These are phyloP conservation scores for Pseudomonodictys pantanalensis DNA, from an alignment of 495 filamentous ascomycete genomes.

Conservation along the genomic window DNA sequence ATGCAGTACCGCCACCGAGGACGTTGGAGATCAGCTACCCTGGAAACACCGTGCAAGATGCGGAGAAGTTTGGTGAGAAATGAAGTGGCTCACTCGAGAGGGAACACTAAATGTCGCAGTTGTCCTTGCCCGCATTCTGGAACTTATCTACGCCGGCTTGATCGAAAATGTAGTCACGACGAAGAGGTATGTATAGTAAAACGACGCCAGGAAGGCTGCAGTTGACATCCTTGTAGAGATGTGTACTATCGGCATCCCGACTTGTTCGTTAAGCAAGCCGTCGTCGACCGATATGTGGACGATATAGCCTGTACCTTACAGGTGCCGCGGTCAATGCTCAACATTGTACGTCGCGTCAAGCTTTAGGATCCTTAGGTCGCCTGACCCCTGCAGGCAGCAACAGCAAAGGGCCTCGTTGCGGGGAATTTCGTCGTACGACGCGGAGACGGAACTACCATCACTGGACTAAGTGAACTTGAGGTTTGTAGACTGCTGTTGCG, in stretches of 20 bases:
- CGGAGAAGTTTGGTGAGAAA: slow-evolving; percentile 61
- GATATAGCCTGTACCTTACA: slow-evolving; percentile 77
- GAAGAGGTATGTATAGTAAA: slow-evolving; percentile 59
- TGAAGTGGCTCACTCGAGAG: neutral
- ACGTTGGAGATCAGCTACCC: slow-evolving; percentile 51
- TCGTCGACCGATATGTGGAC: slow-evolving; percentile 77
- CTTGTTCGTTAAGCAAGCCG: slow-evolving; percentile 70
- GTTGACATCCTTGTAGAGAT: slow-evolving; percentile 57
- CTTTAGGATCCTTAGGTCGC: too few species aligned
- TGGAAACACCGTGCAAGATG: slow-evolving; percentile 56
- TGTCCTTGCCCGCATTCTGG: slow-evolving; percentile 64
- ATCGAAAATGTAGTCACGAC: slow-evolving; percentile 61
- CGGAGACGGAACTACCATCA: slow-evolving; percentile 36
- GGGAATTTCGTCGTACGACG: slow-evolving; percentile 51
- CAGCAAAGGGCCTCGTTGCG: slow-evolving; percentile 69
- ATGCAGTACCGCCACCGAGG: neutral
- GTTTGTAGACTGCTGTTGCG: slow-evolving; percentile 1
- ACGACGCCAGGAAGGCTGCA: neutral
- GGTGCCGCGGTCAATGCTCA: slow-evolving; percentile 58
- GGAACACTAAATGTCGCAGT: slow-evolving; percentile 41
- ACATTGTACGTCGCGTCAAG: slow-evolving; percentile 56
- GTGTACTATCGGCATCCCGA: slow-evolving; percentile 86
- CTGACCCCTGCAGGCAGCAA: too few species aligned
- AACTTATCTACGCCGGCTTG: slow-evolving; percentile 67
- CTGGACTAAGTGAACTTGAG: slow-evolving; percentile 25